Evolutionary conservation across 352 stramenopile genomes (phyloP).

Genomic region (Phytopythium boreale): DNA sequence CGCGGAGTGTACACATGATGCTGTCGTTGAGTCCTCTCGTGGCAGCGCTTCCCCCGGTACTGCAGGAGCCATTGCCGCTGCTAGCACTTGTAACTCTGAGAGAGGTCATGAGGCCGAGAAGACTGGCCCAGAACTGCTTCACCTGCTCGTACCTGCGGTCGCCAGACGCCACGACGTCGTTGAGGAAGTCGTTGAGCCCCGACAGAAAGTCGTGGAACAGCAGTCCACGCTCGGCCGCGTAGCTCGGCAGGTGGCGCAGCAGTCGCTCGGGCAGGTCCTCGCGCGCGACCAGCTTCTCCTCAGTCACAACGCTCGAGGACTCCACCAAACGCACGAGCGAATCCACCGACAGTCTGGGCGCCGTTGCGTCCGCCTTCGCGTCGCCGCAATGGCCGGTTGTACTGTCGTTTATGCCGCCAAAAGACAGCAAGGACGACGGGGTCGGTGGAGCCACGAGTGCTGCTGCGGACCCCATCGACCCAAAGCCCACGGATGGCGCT

Average conservation of each 20-base stretch:
- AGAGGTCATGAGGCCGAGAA: conserved; percentile 30
- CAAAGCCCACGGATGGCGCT: too few species aligned
- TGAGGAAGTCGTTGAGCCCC: conserved; percentile 41
- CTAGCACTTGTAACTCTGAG: neutral
- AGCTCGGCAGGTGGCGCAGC: conserved; percentile 30
- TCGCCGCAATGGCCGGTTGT: conserved; percentile 4
- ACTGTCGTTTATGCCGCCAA: neutral
- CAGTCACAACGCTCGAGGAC: conserved; percentile 33
- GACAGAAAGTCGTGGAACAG: conserved; percentile 57
- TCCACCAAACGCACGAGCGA: conserved; percentile 46
- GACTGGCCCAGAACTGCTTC: conserved; percentile 52
- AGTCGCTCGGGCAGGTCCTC: conserved; percentile 29
- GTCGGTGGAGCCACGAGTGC: neutral
- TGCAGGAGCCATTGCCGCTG: neutral
- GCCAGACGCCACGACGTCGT: conserved; percentile 26
- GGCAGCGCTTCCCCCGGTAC: neutral
- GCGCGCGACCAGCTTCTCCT: conserved; percentile 29
- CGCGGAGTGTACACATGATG: conserved; percentile 3
- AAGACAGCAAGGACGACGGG: neutral
- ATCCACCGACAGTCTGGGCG: conserved; percentile 31
- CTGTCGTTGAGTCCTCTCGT: conserved; percentile 4
- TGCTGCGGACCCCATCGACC: neutral
- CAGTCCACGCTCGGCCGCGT: conserved; percentile 42
- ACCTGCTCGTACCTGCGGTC: conserved; percentile 29
- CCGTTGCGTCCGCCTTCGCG: conserved; percentile 3